phyloP scores from a whole-genome alignment of 2,329 filamentous ascomycete species.

The Teratosphaeriaceae sp. region DNA sequence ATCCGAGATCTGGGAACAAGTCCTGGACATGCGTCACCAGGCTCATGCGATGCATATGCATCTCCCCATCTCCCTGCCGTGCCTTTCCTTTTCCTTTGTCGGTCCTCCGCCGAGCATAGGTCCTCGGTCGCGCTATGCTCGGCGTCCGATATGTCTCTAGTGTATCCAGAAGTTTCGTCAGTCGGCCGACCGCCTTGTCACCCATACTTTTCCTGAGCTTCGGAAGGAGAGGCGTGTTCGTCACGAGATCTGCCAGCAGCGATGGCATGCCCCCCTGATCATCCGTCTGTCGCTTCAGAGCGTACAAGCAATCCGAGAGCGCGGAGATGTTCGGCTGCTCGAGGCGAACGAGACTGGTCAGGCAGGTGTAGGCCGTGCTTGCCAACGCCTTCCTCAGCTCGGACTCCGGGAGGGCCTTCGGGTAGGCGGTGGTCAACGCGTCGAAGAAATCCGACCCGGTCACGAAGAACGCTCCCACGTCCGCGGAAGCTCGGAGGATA shows the following conservation, averaged over 20 bases:
- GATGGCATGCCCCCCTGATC: conserved; percentile 50
- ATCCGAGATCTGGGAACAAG: conserved; percentile 80
- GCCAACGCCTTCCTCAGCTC: conserved; percentile 60
- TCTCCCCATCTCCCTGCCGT: conserved; percentile 35
- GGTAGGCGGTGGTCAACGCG: conserved; percentile 60
- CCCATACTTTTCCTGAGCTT: conserved; percentile 52
- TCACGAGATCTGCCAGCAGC: conserved; percentile 75
- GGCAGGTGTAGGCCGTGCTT: conserved; percentile 66
- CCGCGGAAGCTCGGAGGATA: conserved; percentile 55
- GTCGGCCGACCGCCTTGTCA: conserved; percentile 47
- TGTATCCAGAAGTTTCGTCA: conserved; percentile 54
- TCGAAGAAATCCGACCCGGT: conserved; percentile 86
- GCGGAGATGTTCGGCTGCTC: conserved; percentile 64
- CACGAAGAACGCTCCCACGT: conserved; percentile 57
- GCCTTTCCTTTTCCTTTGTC: conserved; percentile 63
- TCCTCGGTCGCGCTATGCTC: conserved; percentile 47
- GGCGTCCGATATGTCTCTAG: conserved; percentile 52
- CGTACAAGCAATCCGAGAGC: conserved; percentile 77
- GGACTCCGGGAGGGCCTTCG: conserved; percentile 53
- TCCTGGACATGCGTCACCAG: conserved; percentile 89
- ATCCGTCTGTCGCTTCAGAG: conserved; percentile 65
- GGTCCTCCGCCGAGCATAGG: conserved; percentile 49
- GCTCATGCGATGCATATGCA: conserved; percentile 77
- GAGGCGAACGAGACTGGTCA: conserved; percentile 63
- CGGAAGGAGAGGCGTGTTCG: conserved; percentile 67